These are phyloP conservation scores for Lepidium didymum DNA, from an alignment of 345 rosid species.

Conservation along the genomic window DNA sequence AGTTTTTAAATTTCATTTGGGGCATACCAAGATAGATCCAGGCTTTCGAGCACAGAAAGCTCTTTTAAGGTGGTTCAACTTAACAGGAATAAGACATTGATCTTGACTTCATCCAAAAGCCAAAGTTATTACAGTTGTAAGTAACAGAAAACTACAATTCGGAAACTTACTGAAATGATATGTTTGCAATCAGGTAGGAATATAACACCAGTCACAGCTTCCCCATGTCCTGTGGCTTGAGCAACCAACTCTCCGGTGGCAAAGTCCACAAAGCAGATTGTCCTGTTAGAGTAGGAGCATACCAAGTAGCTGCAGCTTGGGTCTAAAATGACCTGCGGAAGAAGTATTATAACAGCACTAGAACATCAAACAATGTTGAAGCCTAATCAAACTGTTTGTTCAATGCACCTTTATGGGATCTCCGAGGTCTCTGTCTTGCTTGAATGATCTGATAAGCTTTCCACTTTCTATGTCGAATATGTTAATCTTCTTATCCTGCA, in stretches of 20 bases:
- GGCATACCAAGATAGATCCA: constrained; percentile 1
- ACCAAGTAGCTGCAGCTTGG: constrained; percentile 71
- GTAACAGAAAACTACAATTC: not conserved
- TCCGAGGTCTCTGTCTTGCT: constrained; percentile 62
- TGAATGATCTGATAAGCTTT: constrained; percentile 65
- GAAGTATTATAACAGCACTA: constrained; percentile 13
- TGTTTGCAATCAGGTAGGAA: constrained; percentile 86
- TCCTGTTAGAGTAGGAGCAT: constrained; percentile 68
- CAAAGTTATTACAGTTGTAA: not conserved
- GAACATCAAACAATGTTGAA: not conserved
- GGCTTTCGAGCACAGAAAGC: not conserved
- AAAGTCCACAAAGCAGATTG: constrained; percentile 60
- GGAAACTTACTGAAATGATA: constrained; percentile 65
- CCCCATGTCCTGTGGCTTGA: constrained; percentile 73
- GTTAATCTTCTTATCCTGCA: constrained; percentile 78
- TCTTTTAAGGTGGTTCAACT: not conserved
- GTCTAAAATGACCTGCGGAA: constrained; percentile 59
- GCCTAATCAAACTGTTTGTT: constrained; percentile 11
- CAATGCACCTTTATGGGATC: constrained; percentile 64
- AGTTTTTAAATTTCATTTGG: not conserved
- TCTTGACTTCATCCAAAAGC: not conserved
- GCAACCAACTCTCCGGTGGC: constrained; percentile 57
- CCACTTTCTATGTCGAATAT: constrained; percentile 53
- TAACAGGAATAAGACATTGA: not conserved
- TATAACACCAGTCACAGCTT: constrained; percentile 65